Conservation (phyloP, 2,329 filamentous ascomycete species). For the Penicillium decumbens region DNA sequence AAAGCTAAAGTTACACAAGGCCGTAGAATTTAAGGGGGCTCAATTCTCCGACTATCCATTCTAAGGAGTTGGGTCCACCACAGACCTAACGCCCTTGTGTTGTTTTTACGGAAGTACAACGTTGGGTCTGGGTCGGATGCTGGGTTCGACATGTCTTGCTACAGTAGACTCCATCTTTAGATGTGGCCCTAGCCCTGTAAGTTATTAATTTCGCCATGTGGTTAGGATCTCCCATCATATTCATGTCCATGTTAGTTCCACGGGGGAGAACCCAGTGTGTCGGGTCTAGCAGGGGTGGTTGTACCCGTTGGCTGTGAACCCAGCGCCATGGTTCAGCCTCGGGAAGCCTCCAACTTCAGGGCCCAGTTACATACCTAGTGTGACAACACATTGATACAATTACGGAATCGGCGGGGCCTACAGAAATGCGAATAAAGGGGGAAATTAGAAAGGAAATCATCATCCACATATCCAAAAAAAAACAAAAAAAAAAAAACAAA, state of each 20-base stretch:
- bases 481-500: too few relatives aligned
- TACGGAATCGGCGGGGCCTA: too few relatives aligned
- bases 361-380: background rate
- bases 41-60: conserved; percentile 5
- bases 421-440: background rate
- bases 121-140: background rate
- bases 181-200: too few relatives aligned
- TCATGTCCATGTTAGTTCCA: background rate
- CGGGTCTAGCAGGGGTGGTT: conserved; percentile 23
- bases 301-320: conserved; percentile 25
- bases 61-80: background rate
- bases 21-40: background rate
- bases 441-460: background rate
- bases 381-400: too few relatives aligned
- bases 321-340: conserved; percentile 36
- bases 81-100: background rate
- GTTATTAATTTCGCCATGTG: background rate
- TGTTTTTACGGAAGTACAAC: background rate
- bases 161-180: too few relatives aligned
- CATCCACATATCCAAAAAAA: background rate
- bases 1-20: background rate
- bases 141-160: background rate
- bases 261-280: conserved; percentile 20
- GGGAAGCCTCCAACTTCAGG: conserved; percentile 18
- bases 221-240: background rate